A percentile compares a stretch with the other conserved stretches of the same genome.
These are phyloP conservation scores for Styphnolobium japonicum DNA, from an alignment of 306 rosid genomes.

Conservation along the genomic window DNA sequence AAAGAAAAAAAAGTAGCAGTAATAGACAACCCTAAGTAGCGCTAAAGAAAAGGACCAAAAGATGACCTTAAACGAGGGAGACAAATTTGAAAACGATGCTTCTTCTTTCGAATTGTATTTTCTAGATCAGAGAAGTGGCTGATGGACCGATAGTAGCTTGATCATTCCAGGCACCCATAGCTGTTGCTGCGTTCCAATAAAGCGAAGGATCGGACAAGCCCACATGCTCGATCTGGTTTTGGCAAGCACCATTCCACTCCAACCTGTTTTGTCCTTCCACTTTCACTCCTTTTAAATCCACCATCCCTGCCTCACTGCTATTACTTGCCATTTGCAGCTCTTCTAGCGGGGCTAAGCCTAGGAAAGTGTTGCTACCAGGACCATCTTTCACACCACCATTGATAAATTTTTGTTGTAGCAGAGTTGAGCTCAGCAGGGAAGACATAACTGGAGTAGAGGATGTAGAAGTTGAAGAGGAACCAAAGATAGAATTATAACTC, in stretches of 20 bases:
- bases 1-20: not conserved
- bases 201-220: conserved; percentile 59
- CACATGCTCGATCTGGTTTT: conserved; percentile 59
- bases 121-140: conserved; percentile 74
- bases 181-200: conserved; percentile 63
- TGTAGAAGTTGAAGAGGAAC: conserved; percentile 29
- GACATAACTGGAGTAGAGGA: conserved; percentile 45
- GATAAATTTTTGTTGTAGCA: conserved; percentile 43
- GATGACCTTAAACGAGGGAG: conserved; percentile 25
- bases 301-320: conserved; percentile 6
- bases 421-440: conserved; percentile 50
- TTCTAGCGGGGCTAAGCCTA: conserved; percentile 46
- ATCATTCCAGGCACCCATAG: conserved; percentile 60
- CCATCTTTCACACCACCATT: conserved; percentile 43
- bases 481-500: conserved; percentile 49
- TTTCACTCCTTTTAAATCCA: conserved; percentile 51
- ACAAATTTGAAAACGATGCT: conserved; percentile 29
- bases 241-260: conserved; percentile 34
- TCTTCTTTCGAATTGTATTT: not conserved
- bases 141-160: conserved; percentile 66
- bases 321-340: conserved; percentile 34
- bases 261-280: conserved; percentile 48
- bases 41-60: conserved; percentile 27
- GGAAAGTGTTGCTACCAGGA: conserved; percentile 31
- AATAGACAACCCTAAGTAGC: conserved; percentile 15